Evolutionary conservation across 805 yeast species (phyloP), one percentile per base, ranked within the genome.

Genomic region (Lipomyces yamanashiensis): DNA sequence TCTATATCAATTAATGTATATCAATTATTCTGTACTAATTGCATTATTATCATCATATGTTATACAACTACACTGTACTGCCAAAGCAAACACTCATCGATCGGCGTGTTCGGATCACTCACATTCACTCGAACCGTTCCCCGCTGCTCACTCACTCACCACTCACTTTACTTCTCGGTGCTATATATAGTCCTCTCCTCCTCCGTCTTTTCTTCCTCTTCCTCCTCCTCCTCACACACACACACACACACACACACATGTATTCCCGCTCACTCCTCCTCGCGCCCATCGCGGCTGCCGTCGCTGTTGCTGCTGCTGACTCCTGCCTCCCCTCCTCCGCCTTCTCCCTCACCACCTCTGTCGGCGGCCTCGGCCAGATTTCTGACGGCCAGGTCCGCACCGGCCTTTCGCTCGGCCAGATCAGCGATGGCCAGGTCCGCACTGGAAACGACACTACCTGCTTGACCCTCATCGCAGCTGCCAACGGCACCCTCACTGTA

Each of bases 361-460:
- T 36, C 28, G 63, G 58, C 40, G 40, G 54, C 6, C 59, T 65
- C 48, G 61, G 64, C 33, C 68, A 65, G 61, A 65, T 65, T 49
- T 7, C 33, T n/a, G 68, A 65, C 53, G 68, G 68, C 19, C 66
- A 65, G 64, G 41, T 65, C 62, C 58, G 59, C 48, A 58, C 63
- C 44, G 45, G 56, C 17, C 63, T 67, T 19, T 58, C 28, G 54
- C 69, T 66, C 21, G 69, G 69, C 54, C 69, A 66, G 65, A 66
- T 66, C 56, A 34, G 34, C 47, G 69, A 66, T 28, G 69, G 69
- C 49, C 69, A 66, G 64, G 53, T 66, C 49, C 59, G 69, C 53
- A 64, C 68, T 28, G 67, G 67, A 39, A 55, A 66, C 48, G 43
- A 21, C 39, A 56, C 64, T 15, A 19, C 65, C 43, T 64, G 68